phyloP scores from a whole-genome alignment of 2,329 filamentous ascomycete species.

The Calonectria montana region DNA sequence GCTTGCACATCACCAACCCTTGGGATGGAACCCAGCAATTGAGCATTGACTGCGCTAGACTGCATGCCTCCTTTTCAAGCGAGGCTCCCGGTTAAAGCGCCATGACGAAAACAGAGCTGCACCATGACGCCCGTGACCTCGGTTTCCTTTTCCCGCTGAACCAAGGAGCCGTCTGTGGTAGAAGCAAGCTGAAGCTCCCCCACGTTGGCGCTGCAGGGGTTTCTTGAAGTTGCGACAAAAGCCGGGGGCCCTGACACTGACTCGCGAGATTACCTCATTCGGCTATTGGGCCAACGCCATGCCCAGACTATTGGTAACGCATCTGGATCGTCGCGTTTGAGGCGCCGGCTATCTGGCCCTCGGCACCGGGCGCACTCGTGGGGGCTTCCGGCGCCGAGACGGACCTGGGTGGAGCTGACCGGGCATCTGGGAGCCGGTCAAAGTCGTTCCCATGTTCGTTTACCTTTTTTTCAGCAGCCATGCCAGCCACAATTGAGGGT shows the following conservation, averaged over 20 bases:
- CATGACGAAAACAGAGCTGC: neutral
- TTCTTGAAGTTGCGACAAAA: constrained; percentile 30
- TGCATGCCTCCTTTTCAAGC: neutral
- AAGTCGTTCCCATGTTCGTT: neutral
- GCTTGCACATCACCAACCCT: constrained; percentile 16
- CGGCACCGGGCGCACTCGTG: constrained; percentile 10
- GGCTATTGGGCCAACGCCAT: constrained; percentile 6
- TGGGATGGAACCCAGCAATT: neutral
- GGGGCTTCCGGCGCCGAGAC: constrained; percentile 15
- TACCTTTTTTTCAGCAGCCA: neutral
- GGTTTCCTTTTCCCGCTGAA: neutral
- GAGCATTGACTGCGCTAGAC: neutral
- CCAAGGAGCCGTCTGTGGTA: constrained; percentile 4
- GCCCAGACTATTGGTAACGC: constrained; percentile 21
- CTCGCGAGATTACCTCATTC: constrained; percentile 10
- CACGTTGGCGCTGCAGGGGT: constrained; percentile 17
- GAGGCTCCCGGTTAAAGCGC: neutral
- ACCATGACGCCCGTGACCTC: neutral
- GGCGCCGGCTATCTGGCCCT: constrained; percentile 6
- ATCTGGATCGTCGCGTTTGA: constrained; percentile 1
- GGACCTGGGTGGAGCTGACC: constrained; percentile 12
- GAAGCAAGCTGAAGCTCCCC: constrained; percentile 22
- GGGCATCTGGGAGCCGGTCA: neutral
- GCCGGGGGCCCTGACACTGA: constrained; percentile 11
- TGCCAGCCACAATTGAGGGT: neutral